These are phyloP conservation scores for Ganoderma leucocontextum DNA, from an alignment of 1,284 basidiomycete genomes.

Conservation along the genomic window DNA sequence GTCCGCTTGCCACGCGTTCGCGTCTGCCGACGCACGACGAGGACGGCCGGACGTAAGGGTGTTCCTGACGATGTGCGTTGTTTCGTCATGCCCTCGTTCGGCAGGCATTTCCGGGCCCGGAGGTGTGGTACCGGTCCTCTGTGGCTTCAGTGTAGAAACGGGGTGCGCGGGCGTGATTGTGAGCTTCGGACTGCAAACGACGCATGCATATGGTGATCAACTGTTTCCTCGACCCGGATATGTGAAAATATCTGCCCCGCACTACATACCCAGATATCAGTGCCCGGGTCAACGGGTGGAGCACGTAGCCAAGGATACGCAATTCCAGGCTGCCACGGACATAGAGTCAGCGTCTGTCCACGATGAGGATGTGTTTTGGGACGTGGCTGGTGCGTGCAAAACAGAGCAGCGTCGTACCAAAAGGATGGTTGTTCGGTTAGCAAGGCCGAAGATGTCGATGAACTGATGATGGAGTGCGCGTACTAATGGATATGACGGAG, in stretches of 20 bases:
- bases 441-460: conserved; percentile 5
- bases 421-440: conserved; percentile 5
- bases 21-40: conserved; percentile 8
- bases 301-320: not conserved
- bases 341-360: not conserved
- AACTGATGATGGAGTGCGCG: conserved; percentile 7
- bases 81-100: not conserved
- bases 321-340: not conserved
- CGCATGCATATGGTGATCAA: not conserved
- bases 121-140: conserved; percentile 1
- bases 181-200: not conserved
- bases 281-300: not conserved
- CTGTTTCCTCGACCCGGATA: not conserved
- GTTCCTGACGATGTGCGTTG: not conserved
- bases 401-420: not conserved
- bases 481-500: not conserved
- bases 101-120: not conserved
- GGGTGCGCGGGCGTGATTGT: conserved; percentile 7
- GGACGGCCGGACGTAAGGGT: conserved; percentile 7
- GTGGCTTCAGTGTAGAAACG: not conserved
- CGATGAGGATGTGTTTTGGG: not conserved
- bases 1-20: not conserved
- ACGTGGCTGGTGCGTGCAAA: not conserved
- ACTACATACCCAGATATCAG: not conserved
- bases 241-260: not conserved